Conservation (phyloP, 768 basidiomycete species). For the Rhodocollybia butyracea region DNA sequence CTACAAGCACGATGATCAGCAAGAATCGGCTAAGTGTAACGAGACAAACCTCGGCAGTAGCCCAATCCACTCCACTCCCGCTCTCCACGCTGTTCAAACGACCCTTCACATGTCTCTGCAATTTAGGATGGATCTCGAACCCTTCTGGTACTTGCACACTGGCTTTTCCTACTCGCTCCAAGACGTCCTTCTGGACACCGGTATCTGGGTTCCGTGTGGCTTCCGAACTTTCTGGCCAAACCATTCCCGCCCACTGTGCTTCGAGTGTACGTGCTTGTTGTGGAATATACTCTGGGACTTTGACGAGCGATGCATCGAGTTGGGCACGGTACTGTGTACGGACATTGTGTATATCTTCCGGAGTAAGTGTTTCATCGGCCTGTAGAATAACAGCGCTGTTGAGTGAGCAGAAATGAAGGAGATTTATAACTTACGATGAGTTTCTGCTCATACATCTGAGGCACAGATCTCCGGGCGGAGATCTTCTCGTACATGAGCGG, state of each 20-base stretch:
- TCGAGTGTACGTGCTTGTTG: slow-evolving; percentile 49
- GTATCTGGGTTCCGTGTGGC: slow-evolving; percentile 62
- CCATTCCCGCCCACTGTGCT: slow-evolving; percentile 66
- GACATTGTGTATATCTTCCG: slow-evolving; percentile 43
- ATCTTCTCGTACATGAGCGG: slow-evolving; percentile 93
- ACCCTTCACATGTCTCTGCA: slow-evolving; percentile 77
- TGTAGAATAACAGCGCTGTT: slow-evolving; percentile 14
- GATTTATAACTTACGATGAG: slow-evolving; percentile 54
- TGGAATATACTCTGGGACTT: slow-evolving; percentile 45
- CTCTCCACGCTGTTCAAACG: slow-evolving; percentile 66
- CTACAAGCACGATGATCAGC: slow-evolving; percentile 28
- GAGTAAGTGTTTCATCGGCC: slow-evolving; percentile 51
- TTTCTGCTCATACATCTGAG: slow-evolving; percentile 77
- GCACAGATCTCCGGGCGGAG: slow-evolving; percentile 70
- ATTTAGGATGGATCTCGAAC: slow-evolving; percentile 78
- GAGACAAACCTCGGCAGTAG: slow-evolving; percentile 73
- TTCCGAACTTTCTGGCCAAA: slow-evolving; percentile 56
- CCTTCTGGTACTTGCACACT: slow-evolving; percentile 58
- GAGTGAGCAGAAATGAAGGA: neutral
- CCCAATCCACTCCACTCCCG: slow-evolving; percentile 81
- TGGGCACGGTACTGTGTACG: slow-evolving; percentile 57
- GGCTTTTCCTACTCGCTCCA: slow-evolving; percentile 60
- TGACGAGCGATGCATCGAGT: slow-evolving; percentile 60
- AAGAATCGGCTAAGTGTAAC: neutral
- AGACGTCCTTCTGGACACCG: slow-evolving; percentile 50